Evolutionary conservation across 148 eudicot species (phyloP).

Genomic region (Cornus florida): DNA sequence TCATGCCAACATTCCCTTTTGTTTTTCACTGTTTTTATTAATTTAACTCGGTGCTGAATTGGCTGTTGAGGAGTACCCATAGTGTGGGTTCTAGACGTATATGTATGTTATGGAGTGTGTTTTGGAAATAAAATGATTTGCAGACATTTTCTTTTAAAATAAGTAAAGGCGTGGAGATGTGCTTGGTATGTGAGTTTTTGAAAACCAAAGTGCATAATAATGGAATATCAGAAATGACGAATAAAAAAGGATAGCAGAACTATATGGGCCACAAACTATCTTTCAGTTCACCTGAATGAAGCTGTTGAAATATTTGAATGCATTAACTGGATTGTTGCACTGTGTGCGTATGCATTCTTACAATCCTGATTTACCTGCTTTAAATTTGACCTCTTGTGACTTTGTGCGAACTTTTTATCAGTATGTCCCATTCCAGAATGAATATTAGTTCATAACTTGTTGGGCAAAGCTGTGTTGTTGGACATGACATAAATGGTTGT

Average conservation of each 20-base stretch:
- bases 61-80: background rate
- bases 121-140: background rate
- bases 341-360: no score
- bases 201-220: background rate
- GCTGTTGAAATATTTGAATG: background rate
- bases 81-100: background rate
- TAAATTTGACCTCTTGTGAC: background rate
- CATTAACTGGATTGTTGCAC: background rate
- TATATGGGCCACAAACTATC: background rate
- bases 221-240: background rate
- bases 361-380: background rate
- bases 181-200: background rate
- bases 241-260: background rate
- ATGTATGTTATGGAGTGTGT: background rate
- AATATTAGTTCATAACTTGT: background rate
- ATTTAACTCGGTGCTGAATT: background rate
- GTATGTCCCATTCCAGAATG: background rate
- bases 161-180: background rate
- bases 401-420: background rate
- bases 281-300: background rate
- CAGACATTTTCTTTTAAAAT: background rate
- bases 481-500: background rate
- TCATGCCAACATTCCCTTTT: background rate
- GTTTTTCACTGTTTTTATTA: background rate
- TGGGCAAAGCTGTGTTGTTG: background rate